Evolutionary conservation across 345 rosid genomes (phyloP), one percentile per base, ranked within the genome.

Genomic region (Populus ilicifolia): DNA sequence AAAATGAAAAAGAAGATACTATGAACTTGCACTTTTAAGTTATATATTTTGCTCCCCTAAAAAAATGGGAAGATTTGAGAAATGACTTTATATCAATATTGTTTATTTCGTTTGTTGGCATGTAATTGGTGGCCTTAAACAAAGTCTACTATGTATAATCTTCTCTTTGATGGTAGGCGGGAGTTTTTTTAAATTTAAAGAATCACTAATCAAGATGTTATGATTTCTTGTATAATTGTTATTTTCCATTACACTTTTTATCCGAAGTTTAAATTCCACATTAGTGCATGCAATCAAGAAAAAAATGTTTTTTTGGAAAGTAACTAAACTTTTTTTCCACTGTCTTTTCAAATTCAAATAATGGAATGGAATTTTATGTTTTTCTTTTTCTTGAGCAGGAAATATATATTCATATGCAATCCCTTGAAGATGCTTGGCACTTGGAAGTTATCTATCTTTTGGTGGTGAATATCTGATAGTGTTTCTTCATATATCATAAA

Each of bases 331-430:
- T 33, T 67, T 67, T 7, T 11, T 17, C 36, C n/a, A 29, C 44
- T 67, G 7, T 20, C 11, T 43, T 69, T 41, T 14, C 20, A 69
- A 69, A 18, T 35, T 14, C 69, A 17, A 33, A 29, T 39, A 39
- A 21, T 44, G 27, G 11, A 33, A 71, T 33, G 43, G 5, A 50
- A 33, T n/a, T 46, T 63, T 11, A 8, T 65, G 29, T 46, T 8
- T 44, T 14, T 33, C 66, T 44, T 63, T 67, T 67, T 75, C 46
- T 75, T 78, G 43, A 67, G 72, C 92, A 90, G 96, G 92, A 82
- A 91, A 84, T 84, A 62, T 91, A 63, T 89, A 84, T 78, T 84
- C 88, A 3, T 91, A 90, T 83, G 79, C 89, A 62, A 83, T 86
- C 80, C 86, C 92, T 59, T 91, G 87, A 89, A 87, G 80, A 72